Conservation (phyloP, 768 basidiomycete species). For the Amanita brunnescens region DNA sequence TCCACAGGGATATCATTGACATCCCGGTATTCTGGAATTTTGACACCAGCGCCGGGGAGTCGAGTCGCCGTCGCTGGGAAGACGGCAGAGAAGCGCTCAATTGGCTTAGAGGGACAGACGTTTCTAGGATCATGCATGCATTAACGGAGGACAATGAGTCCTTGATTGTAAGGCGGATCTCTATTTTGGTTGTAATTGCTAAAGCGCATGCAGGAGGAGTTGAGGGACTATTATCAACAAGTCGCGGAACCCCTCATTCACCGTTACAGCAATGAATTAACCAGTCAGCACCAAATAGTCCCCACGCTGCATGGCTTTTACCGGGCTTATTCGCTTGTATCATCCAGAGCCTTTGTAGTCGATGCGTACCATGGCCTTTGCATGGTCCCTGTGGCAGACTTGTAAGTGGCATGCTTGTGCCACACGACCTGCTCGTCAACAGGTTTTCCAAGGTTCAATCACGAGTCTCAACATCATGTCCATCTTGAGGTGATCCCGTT, state of each 20-base stretch:
- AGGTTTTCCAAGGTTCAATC: conserved; percentile 54
- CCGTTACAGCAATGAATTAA: conserved; percentile 11
- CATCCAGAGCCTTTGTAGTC: conserved; percentile 75
- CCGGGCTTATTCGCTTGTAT: conserved; percentile 56
- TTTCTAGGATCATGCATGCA: conserved; percentile 17
- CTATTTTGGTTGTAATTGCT: conserved; percentile 1
- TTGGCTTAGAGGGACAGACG: conserved; percentile 39
- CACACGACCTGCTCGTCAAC: conserved; percentile 7
- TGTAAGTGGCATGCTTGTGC: conserved; percentile 34
- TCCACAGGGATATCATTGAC: conserved; percentile 44
- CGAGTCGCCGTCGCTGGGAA: background rate
- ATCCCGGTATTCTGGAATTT: conserved; percentile 54
- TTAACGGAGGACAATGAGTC: conserved; percentile 12
- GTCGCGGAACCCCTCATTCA: conserved; percentile 25
- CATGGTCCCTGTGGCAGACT: conserved; percentile 82
- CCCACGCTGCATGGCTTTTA: conserved; percentile 35
- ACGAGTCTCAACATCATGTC: conserved; percentile 56
- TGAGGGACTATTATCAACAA: conserved; percentile 27
- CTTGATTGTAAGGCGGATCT: conserved; percentile 17
- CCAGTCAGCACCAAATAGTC: conserved; percentile 2
- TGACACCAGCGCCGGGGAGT: conserved; percentile 2
- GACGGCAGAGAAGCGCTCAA: conserved; percentile 24
- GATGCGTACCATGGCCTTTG: conserved; percentile 74
- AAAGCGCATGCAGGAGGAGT: conserved; percentile 22
- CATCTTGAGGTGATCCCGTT: conserved; percentile 58